Conservation (phyloP, 2,329 filamentous ascomycete genomes). For the Penicillium brasilianum region DNA sequence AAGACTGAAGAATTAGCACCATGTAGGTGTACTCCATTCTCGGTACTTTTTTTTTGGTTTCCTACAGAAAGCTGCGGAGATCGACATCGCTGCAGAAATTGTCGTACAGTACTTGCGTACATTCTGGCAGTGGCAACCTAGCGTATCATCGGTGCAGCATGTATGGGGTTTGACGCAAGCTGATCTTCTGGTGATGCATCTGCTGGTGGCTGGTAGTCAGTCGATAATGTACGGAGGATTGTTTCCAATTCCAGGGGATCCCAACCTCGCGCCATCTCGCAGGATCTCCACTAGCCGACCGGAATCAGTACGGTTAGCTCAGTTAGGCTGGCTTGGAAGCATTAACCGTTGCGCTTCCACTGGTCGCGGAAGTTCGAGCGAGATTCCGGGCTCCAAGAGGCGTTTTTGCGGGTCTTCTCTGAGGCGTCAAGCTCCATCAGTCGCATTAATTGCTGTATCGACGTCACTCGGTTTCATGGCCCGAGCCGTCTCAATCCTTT, state of each 20-base stretch:
- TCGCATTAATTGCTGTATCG: slow-evolving; percentile 14
- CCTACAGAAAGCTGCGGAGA: slow-evolving; percentile 5
- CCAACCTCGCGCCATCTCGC: slow-evolving; percentile 20
- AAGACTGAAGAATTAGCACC: not conserved
- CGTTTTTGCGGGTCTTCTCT: slow-evolving; percentile 16
- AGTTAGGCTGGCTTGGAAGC: slow-evolving; percentile 22
- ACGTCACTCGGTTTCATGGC: slow-evolving; percentile 17
- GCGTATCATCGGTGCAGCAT: slow-evolving; percentile 10
- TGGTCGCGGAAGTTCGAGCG: slow-evolving; percentile 26
- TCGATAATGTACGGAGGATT: not conserved
- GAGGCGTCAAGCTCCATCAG: slow-evolving; percentile 13
- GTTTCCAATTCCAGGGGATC: slow-evolving; percentile 9
- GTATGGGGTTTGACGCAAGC: slow-evolving; percentile 1
- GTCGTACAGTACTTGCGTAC: slow-evolving; percentile 1
- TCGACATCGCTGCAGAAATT: slow-evolving; percentile 3
- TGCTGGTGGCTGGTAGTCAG: not conserved
- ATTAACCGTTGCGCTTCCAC: slow-evolving; percentile 20
- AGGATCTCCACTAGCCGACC: slow-evolving; percentile 19
- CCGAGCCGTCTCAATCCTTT: slow-evolving; percentile 19
- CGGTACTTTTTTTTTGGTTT: not conserved
- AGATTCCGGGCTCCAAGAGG: slow-evolving; percentile 20
- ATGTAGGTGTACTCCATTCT: not conserved
- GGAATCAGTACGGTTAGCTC: slow-evolving; percentile 4
- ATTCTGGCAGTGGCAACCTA: not conserved
- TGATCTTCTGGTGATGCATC: slow-evolving; percentile 1